These are phyloP conservation scores for Fusarium kyushuense DNA, from an alignment of 2,329 filamentous ascomycete species.

Conservation along the genomic window DNA sequence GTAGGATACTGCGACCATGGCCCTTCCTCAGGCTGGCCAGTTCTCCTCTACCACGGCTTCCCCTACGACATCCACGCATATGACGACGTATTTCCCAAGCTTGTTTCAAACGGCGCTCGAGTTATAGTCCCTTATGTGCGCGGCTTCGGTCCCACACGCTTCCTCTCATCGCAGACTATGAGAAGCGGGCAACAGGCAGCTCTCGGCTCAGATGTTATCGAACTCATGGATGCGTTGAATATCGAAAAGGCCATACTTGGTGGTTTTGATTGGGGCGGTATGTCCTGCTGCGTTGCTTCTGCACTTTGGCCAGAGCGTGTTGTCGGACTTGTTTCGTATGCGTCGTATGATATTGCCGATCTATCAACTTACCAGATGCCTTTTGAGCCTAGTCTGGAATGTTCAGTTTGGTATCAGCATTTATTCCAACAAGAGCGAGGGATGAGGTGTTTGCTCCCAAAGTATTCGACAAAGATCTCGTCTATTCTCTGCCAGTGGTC, in stretches of 20 bases:
- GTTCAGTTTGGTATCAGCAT: slow-evolving; percentile 17
- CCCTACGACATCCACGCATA: slow-evolving; percentile 19
- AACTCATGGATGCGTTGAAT: slow-evolving; percentile 11
- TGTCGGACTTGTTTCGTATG: slow-evolving; percentile 11
- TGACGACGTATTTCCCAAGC: neutral
- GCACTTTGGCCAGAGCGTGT: slow-evolving; percentile 14
- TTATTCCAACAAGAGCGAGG: slow-evolving; percentile 21
- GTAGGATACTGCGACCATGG: slow-evolving; percentile 15
- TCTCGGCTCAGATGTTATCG: slow-evolving; percentile 8
- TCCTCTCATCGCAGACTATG: slow-evolving; percentile 3
- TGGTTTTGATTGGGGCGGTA: slow-evolving; percentile 13
- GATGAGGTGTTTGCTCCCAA: neutral
- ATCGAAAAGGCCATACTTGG: slow-evolving; percentile 1
- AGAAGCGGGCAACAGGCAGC: slow-evolving; percentile 19
- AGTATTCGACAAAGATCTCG: slow-evolving; percentile 10
- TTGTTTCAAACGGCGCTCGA: neutral
- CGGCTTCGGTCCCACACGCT: slow-evolving; percentile 1
- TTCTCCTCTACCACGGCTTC: slow-evolving; percentile 24
- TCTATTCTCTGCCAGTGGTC: slow-evolving; percentile 9
- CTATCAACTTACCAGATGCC: neutral
- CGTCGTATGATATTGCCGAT: slow-evolving; percentile 11
- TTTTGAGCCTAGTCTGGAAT: slow-evolving; percentile 3
- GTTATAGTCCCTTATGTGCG: slow-evolving; percentile 12
- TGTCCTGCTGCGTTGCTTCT: slow-evolving; percentile 14
- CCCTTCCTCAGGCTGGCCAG: neutral